A percentile compares a stretch with the other conserved stretches of the same genome.
These are phyloP conservation scores for Fomitopsis palustris DNA, from an alignment of 1,284 basidiomycete genomes.

Conservation along the genomic window DNA sequence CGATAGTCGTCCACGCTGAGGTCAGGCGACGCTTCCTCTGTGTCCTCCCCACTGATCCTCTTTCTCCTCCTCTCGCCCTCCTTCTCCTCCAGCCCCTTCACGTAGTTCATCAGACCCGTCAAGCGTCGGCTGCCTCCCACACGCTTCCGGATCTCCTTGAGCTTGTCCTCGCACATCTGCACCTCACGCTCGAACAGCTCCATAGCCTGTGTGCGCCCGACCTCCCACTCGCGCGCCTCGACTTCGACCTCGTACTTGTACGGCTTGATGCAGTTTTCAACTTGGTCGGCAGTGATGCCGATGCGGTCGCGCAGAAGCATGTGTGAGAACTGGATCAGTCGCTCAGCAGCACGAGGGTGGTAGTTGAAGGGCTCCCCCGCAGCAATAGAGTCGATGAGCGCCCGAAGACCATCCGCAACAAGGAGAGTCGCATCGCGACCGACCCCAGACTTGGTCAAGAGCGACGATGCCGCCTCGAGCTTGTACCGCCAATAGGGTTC, in stretches of 20 bases:
- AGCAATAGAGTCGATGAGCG: slow-evolving; percentile 86
- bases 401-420: slow-evolving; percentile 92
- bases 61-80: slow-evolving; percentile 67
- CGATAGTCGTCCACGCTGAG: slow-evolving; percentile 47
- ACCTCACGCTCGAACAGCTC: slow-evolving; percentile 85
- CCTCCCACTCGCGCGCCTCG: slow-evolving; percentile 88
- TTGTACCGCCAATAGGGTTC: slow-evolving; percentile 97
- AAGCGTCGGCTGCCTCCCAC: slow-evolving; percentile 85
- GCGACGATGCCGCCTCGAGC: slow-evolving; percentile 86
- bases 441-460: slow-evolving; percentile 96
- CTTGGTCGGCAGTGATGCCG: slow-evolving; percentile 92
- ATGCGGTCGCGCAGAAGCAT: slow-evolving; percentile 90
- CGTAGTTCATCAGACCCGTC: slow-evolving; percentile 77
- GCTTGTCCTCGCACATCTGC: slow-evolving; percentile 79
- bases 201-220: slow-evolving; percentile 73
- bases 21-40: slow-evolving; percentile 45
- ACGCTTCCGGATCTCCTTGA: slow-evolving; percentile 81
- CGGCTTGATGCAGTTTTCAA: slow-evolving; percentile 99
- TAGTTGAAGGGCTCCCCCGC: slow-evolving; percentile 88
- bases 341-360: slow-evolving; percentile 85
- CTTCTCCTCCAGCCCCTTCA: slow-evolving; percentile 79
- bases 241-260: slow-evolving; percentile 97
- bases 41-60: slow-evolving; percentile 38
- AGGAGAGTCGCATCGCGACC: slow-evolving; percentile 91
- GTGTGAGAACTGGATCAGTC: slow-evolving; percentile 90